Evolutionary conservation across 305 asterid species (phyloP).

Genomic region (Petunia hybrid): DNA sequence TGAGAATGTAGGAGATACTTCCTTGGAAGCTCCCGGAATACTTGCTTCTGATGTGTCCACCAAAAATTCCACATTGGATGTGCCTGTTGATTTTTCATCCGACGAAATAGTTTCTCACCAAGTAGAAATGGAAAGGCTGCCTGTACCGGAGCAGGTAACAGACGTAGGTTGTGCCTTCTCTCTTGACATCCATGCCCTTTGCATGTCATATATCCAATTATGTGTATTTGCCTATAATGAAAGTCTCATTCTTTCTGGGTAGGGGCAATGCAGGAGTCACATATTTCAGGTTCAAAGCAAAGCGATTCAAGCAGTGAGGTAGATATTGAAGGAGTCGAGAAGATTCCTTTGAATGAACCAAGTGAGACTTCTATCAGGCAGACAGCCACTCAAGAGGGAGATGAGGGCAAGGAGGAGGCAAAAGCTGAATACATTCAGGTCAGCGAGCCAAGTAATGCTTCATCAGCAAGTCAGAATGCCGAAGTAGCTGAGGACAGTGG

Average conservation of each 20-base stretch:
- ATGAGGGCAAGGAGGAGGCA: conserved; percentile 42
- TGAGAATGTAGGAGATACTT: conserved; percentile 46
- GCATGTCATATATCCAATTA: conserved; percentile 30
- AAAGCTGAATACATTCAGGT: conserved; percentile 40
- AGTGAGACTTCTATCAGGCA: conserved; percentile 42
- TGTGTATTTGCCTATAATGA: conserved; percentile 43
- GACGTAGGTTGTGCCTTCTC: conserved; percentile 99
- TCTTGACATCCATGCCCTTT: conserved; percentile 54
- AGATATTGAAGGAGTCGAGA: conserved; percentile 50
- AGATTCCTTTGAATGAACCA: conserved; percentile 47
- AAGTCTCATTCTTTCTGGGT: conserved; percentile 59
- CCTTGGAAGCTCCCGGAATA: conserved; percentile 40
- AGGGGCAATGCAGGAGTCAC: conserved; percentile 89
- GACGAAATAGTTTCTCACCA: conserved; percentile 19
- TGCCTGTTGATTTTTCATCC: conserved; percentile 50
- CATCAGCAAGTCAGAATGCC: conserved; percentile 41
- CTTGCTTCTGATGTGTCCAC: conserved; percentile 45
- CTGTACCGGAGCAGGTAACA: conserved; percentile 88
- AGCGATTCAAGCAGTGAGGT: conserved; percentile 50
- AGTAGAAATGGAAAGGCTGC: conserved; percentile 44
- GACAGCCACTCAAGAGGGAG: conserved; percentile 45
- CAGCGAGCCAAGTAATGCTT: conserved; percentile 44
- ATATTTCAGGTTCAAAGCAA: conserved; percentile 56
- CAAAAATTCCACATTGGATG: conserved; percentile 41
- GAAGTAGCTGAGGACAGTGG: conserved; percentile 49